Base-by-base conservation (phyloP, 208 protist genomes). In the Trypanosoma cruzi region DNA sequence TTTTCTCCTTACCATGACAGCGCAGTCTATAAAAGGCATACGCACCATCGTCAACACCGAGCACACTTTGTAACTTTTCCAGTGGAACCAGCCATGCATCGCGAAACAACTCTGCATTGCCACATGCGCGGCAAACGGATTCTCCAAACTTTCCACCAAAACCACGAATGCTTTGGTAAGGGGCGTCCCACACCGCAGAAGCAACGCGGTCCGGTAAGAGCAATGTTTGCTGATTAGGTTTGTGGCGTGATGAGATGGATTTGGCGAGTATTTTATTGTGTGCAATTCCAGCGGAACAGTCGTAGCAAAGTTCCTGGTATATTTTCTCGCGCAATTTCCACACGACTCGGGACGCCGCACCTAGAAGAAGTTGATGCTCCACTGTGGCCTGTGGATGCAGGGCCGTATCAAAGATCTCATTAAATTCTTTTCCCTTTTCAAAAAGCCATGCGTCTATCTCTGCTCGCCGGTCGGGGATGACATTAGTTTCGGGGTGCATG, bases 191-290 rank as follows among this genome's bases (percentile, higher is more conserved):
- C 34, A 95, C 64, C 7, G 85, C 79, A 16, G 78, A 81, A n/a
- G 79, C 79, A 52, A 76, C 71, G 57, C 84, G 71, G 64, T 89
- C 75, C 20, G 85, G 84, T 58, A 87, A 66, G 54, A 95, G 75
- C 31, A 94, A 54, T 57, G 89, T 92, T 71, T 97, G 92, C 79
- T 94, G 80, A 62, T 86, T 86, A 34, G 89, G 92, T 68, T 97
- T 97, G 78, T 94, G 78, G 56, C 71, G 75, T 48, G 88, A 84
- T 59, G 82, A 88, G 66, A 93, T 86, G 67, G 68, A 78, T 79
- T 97, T 97, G 34, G 92, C 81, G 34, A 97, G 80, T 56, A 93
- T 60, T 58, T 86, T 85, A 55, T 93, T 95, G 75, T 93, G 82
- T 40, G 89, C 82, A 62, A 97, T 89, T 40, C 92, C 92, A 24